Base-by-base conservation (phyloP, 305 asterid genomes). In the Petunia hybrid region DNA sequence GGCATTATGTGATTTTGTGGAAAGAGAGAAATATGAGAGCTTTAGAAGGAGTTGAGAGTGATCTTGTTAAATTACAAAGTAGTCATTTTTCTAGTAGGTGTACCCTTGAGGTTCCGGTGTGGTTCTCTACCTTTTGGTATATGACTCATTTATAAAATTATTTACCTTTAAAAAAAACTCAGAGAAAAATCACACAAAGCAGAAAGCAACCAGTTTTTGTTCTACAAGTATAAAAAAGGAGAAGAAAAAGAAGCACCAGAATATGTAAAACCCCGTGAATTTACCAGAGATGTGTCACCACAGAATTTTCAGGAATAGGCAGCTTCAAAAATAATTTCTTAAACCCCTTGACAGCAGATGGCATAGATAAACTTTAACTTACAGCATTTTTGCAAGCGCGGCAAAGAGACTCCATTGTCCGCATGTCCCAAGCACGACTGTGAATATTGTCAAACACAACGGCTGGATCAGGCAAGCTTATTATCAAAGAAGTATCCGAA, bases 351-450 rank as follows among this genome's bases (percentile, higher is more conserved):
- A 38, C 80, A 77, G 62, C 77, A 76, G 70, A 68, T 42, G 82
- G 41, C 55, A 73, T 76, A 55, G 75, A 80, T 56, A 69, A 85
- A 80, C 31, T 22, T 62, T 69, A 83, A 87, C 99, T 91, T 85
- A 94, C 99, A 84, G 99, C 98, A 90, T 94, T 86, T 91, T 94
- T 96, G 91, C 99, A 96, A 67, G 99, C 99, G 81, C 98, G 97
- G 84, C 99, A 96, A 74, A 96, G 95, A 82, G 99, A 94, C 85
- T 96, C 99, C 99, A 96, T 96, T 22, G 98, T 93, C 81, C 98
- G 92, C 94, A 91, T 88, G 87, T 94, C 98, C 99, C 99, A 96
- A 60, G 98, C 92, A 85, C 97, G 99, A 79, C 99, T 96, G 66
- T 38, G 88, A 89, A 51, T 78, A 88, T 67, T 55, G 12, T 69